Evolutionary conservation across 2,329 filamentous ascomycete genomes (phyloP).

Genomic region (Cytospora leucostoma): DNA sequence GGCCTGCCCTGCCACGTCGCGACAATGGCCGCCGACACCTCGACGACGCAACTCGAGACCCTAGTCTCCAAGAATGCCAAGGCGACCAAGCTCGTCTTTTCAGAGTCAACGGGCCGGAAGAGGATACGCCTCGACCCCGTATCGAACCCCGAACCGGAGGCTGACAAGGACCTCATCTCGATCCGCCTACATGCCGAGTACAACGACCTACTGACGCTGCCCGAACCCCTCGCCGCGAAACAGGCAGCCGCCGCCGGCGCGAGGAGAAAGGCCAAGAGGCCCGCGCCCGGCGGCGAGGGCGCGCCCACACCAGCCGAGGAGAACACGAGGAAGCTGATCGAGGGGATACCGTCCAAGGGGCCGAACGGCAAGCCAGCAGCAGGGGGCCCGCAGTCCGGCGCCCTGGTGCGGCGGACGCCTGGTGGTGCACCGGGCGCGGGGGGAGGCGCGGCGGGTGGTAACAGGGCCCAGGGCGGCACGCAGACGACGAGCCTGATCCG

Average conservation of each 20-base stretch:
- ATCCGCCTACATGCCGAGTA: slow-evolving; percentile 73
- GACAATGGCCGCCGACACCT: slow-evolving; percentile 37
- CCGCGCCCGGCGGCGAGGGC: slow-evolving; percentile 34
- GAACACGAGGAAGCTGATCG: slow-evolving; percentile 67
- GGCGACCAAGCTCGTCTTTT: slow-evolving; percentile 43
- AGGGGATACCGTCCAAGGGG: slow-evolving; percentile 56
- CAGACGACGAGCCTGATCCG: slow-evolving; percentile 41
- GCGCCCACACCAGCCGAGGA: slow-evolving; percentile 38
- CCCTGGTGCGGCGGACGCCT: slow-evolving; percentile 39
- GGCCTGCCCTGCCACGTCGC: slow-evolving; percentile 15
- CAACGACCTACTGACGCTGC: slow-evolving; percentile 73
- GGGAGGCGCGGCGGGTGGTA: slow-evolving; percentile 29
- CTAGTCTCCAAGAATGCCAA: slow-evolving; percentile 46
- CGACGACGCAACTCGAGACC: slow-evolving; percentile 37
- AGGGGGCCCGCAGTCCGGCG: slow-evolving; percentile 37
- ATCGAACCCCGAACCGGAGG: slow-evolving; percentile 44
- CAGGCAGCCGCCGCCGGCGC: slow-evolving; percentile 66
- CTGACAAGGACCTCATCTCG: slow-evolving; percentile 48
- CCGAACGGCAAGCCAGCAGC: slow-evolving; percentile 31
- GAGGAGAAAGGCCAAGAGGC: slow-evolving; percentile 64
- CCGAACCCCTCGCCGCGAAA: slow-evolving; percentile 76
- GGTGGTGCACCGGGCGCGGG: slow-evolving; percentile 29
- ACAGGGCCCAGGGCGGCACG: slow-evolving; percentile 36
- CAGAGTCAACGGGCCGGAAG: slow-evolving; percentile 36
- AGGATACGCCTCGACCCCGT: slow-evolving; percentile 39